Base-by-base conservation (phyloP, 2,329 filamentous ascomycete species). In the Botrytis paeoniae region DNA sequence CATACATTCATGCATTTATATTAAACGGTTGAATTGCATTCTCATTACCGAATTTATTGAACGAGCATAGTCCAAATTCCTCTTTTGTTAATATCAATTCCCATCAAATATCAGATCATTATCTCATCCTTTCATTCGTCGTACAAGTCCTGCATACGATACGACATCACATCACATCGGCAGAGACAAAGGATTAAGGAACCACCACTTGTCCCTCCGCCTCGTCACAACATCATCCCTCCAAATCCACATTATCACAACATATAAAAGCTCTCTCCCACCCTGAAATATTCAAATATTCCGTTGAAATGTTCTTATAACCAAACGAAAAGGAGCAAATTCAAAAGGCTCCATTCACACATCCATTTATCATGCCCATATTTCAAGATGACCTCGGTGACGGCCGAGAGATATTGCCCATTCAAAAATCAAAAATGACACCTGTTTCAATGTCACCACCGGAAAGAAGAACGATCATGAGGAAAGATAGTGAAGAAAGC, bases 401-500 rank as follows among this genome's bases (percentile, higher is more conserved):
- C 43, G 72, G 72, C 74, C 76, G 65, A 68, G 70, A 70, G 54
- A 73, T 74, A 66, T 75, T 73, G 59, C 76, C 75, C 35, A 71
- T 74, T 48, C 51, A 74, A 32, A 76, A 74, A 60, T 71, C 75
- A 54, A 69, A 76, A 16, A 75, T 77, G 57, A 76, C 74, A 75
- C 57, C 60, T 29, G 70, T 77, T 76, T 79, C 78, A 77, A 35
- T 41, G 60, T 32, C 75, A 48, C 76, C 77, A 35, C 69, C 73
- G 25, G 73, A 74, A 25, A 72, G 69, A 20, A 76, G 74, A 69
- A 45, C 73, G n/a, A 72, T 79, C 63, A 72, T 69, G 63, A 83
- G 84, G 69, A 84, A 81, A 59, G 80, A 85, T 41, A 90, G 89
- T 0, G 88, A 90, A 74, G 88, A 90, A 79, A 90, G 87, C 78